Conservation (phyloP, 2,329 filamentous ascomycete species). For the Talaromyces islandicus region DNA sequence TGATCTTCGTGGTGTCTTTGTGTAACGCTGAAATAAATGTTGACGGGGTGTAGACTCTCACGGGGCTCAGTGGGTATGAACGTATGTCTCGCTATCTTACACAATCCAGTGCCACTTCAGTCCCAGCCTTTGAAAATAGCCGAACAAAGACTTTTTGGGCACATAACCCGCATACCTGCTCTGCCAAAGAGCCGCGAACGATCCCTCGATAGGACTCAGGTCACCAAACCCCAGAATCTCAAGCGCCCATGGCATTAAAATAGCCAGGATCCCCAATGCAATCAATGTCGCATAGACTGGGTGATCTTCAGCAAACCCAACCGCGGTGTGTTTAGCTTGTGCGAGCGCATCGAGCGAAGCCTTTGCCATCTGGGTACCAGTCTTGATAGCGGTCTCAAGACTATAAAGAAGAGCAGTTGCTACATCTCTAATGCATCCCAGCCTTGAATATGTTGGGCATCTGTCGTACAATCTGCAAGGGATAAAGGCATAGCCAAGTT, state of each 20-base stretch:
- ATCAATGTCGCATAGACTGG: background rate
- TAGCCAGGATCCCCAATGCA: background rate
- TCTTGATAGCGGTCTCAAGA: background rate
- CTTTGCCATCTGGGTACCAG: background rate
- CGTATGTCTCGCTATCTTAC: no score
- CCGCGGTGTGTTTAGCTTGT: background rate
- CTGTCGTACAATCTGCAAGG: no score
- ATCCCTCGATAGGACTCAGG: background rate
- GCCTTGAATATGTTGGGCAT: no score
- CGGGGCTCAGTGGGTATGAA: no score
- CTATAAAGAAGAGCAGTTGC: background rate
- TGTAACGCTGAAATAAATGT: no score
- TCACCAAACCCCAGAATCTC: background rate
- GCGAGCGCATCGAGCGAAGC: background rate
- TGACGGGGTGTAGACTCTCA: no score
- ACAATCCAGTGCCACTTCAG: conserved; percentile 24
- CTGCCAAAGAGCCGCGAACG: conserved; percentile 35
- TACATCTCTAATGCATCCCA: no score
- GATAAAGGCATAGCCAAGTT: no score
- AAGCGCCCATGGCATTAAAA: background rate
- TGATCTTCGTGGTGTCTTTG: no score
- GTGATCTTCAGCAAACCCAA: background rate
- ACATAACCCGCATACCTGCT: conserved; percentile 32
- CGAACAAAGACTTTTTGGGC: conserved; percentile 36
- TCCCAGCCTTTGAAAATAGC: conserved; percentile 39